Evolutionary conservation across 768 basidiomycete genomes (phyloP), one percentile per base, ranked within the genome.

Genomic region (Rhodotorula taiwanensis): DNA sequence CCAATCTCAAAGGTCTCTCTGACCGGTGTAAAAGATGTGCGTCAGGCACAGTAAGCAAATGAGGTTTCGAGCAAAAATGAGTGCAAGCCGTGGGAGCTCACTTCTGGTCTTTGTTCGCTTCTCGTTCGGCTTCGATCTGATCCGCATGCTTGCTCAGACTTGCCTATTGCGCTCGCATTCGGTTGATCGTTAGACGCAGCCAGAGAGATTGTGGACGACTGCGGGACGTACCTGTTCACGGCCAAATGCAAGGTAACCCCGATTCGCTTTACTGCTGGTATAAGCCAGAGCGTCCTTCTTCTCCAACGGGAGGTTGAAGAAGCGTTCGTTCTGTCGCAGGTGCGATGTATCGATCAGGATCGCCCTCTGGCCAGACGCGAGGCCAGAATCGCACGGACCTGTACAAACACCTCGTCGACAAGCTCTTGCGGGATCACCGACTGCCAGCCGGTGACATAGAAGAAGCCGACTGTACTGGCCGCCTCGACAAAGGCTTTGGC

Each of bases 1-100:
- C 82, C 82, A n/a, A 77, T 76, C 61, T 83, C 82, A 58, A 82
- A 83, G 43, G 59, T 57, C 48, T 67, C 56, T 28, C 63, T 64
- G 39, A 18, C 13, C 23, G n/a, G n/a, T n/a, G n/a, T n/a, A n/a
- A n/a, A n/a, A n/a, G n/a, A n/a, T n/a, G n/a, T 5, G 25, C 13
- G 6, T 5, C 18, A 5, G 16, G 14, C 2, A 11, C 18, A 20
- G 3, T n/a, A 13, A 36, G 50, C 23, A 14, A 3, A 6, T 18
- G 15, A 18, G 28, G 28, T 2, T 8, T 7, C 6, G 53, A 20
- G 31, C 4, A 11, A 56, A 6, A 6, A n/a, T 7, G 21, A 6
- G 3, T 9, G 13, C 1, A 25, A 18, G 27, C 18, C 14, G 11
- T 2, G 14, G 14, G 27, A 27, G 13, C 47, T 16, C 47, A 57